phyloP scores from a whole-genome alignment of 2,329 filamentous ascomycete genomes.

The Cladosporium sp. region DNA sequence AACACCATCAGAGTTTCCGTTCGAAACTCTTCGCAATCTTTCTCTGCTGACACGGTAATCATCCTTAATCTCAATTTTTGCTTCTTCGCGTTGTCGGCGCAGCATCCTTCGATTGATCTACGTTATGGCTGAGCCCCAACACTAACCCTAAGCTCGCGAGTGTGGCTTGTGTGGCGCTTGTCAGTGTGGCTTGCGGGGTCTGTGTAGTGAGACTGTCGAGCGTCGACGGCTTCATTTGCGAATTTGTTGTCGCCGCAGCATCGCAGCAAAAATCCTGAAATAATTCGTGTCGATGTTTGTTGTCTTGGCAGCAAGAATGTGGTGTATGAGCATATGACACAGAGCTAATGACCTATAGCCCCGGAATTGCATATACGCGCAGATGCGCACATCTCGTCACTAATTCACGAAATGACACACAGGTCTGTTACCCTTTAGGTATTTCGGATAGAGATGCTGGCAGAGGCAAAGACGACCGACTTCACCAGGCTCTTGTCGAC shows the following conservation, averaged over 20 bases:
- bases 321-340: background rate
- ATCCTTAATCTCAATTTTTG: background rate
- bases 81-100: background rate
- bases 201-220: background rate
- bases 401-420: background rate
- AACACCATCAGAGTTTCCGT: background rate
- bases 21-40: background rate
- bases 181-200: background rate
- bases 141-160: background rate
- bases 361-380: background rate
- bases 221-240: background rate
- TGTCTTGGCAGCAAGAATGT: background rate
- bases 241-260: background rate
- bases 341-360: background rate
- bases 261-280: background rate
- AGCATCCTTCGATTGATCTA: background rate
- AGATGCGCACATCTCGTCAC: background rate
- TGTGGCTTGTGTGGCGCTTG: background rate
- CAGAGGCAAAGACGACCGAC: constrained; percentile 1
- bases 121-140: background rate
- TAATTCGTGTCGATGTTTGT: background rate
- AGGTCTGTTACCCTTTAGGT: background rate
- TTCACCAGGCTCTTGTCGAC: background rate
- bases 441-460: background rate
- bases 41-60: background rate